Base-by-base conservation (phyloP, 2,329 filamentous ascomycete species). In the Decorospora gaudefroyi region DNA sequence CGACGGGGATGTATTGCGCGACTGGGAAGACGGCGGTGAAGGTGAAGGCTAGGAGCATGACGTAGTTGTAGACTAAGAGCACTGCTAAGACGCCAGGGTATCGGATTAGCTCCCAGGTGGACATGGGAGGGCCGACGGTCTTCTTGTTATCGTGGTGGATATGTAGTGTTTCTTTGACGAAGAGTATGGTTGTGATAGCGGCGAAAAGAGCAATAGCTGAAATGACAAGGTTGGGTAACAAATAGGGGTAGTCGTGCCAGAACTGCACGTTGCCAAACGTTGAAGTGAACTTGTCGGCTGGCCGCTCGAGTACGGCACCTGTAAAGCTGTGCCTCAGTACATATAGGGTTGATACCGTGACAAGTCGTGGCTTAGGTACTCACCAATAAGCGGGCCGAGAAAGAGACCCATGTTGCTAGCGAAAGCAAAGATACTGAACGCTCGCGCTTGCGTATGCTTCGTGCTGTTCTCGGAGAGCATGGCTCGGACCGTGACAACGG, bases 361-460 rank as follows among this genome's bases (percentile, higher is more conserved):
- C 34, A 27, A 36, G 7, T 21, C 0, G 6, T 6, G 8, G n/a
- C 3, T 10, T 1, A 23, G n/a, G 12, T 5, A 45, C 51, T 31
- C 49, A 72, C 72, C 75, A 13, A 90, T 61, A 6, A 88, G 59
- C 2, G 87, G 86, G 0, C 88, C 88, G 2, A 89, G 19, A 45
- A 89, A 83, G 30, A 92, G 83, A 3, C 88, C 88, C 6, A 91
- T 15, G 53, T 92, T 92, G 4, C 83, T 82, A 0, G 80, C 76
- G 61, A 92, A 88, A 7, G 87, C 86, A 62, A 91, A 91, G 75
- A 83, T 87, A 60, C 84, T 84, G 61, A 91, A 93, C 0, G 85
- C 83, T 18, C 78, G 73, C 0, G 88, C 87, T 68, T 91, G 87
- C 0, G 84, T 90, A 50, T 80, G 77, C 4, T 79, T 72, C 0